A percentile compares a stretch with the other conserved stretches of the same genome.
These are phyloP conservation scores for Jackrogersella minutella DNA, from an alignment of 495 filamentous ascomycete genomes.

Conservation along the genomic window DNA sequence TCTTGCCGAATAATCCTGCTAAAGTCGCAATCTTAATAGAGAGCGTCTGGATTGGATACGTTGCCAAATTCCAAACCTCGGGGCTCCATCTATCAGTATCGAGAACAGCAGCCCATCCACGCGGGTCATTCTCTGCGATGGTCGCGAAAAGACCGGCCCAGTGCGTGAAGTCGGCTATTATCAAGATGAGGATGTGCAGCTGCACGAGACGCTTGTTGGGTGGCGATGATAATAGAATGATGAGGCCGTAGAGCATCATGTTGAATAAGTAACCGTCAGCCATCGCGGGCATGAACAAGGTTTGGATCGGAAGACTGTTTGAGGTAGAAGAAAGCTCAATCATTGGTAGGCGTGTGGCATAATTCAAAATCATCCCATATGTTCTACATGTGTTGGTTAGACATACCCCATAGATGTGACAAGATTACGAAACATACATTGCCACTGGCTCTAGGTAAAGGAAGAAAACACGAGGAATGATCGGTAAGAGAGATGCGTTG, in stretches of 20 bases:
- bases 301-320: constrained; percentile 15
- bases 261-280: constrained; percentile 35
- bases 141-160: constrained; percentile 37
- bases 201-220: constrained; percentile 30
- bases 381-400: constrained; percentile 17
- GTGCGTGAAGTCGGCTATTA: constrained; percentile 34
- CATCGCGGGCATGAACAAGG: constrained; percentile 17
- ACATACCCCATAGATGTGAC: not conserved
- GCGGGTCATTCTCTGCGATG: constrained; percentile 27
- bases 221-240: constrained; percentile 45
- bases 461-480: constrained; percentile 35
- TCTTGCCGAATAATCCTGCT: constrained; percentile 31
- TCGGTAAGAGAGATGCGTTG: constrained; percentile 34
- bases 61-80: constrained; percentile 24
- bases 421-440: constrained; percentile 18
- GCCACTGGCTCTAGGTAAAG: constrained; percentile 35
- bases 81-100: constrained; percentile 24
- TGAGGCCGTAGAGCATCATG: constrained; percentile 51
- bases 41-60: constrained; percentile 22
- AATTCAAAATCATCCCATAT: constrained; percentile 30
- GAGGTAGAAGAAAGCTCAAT: constrained; percentile 19
- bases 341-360: constrained; percentile 20
- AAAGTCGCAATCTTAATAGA: constrained; percentile 32
- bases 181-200: constrained; percentile 28
- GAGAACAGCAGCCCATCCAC: constrained; percentile 32